Evolutionary conservation across 2,329 filamentous ascomycete genomes (phyloP), one percentile per base, ranked within the genome.

Genomic region (Canariomyces notabilis): DNA sequence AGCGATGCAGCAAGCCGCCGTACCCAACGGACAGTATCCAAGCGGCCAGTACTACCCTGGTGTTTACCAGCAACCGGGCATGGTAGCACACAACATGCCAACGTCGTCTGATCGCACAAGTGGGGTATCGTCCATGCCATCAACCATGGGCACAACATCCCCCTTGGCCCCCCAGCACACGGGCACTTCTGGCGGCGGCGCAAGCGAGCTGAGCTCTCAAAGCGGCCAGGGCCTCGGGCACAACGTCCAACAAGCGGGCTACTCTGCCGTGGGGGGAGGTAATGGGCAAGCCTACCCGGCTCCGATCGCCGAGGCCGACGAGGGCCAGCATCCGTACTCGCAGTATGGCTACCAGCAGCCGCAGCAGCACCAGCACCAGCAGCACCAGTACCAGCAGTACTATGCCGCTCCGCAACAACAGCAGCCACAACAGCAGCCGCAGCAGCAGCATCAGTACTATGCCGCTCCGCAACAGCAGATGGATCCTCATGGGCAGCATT

Each of bases 251-350:
- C 37, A 26, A 12, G 37, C 19, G 12, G 42, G 44, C 19, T 50
- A 48, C 44, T 45, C 37, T 14, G 31, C 41, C 41, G 21, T 14
- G 12, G 22, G 6, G 5, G 41, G 37, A 2, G 11, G 14, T 37
- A 45, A 37, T 12, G 47, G 43, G 14, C 32, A 22, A 4, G 34
- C 18, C 35, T 48, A 44, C 7, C 50, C 52, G 4, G 39, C 49
- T 0, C 49, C 54, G 6, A 55, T 57, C 18, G 49, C 46, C 26
- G 54, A 57, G 44, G 49, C 49, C 2, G 48, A 57, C 23, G 54
- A 58, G 39, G 49, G 37, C 2, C 37, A 29, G 29, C 33, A 29
- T 29, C 26, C 26, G 26, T 29, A 29, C 26, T 9, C 26, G 14
- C 43, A 45, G 18, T 29, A 37, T 23, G 11, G 36, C n/a, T 15